Conservation (phyloP, 2,329 filamentous ascomycete species). For the Cordyceps cicadae region DNA sequence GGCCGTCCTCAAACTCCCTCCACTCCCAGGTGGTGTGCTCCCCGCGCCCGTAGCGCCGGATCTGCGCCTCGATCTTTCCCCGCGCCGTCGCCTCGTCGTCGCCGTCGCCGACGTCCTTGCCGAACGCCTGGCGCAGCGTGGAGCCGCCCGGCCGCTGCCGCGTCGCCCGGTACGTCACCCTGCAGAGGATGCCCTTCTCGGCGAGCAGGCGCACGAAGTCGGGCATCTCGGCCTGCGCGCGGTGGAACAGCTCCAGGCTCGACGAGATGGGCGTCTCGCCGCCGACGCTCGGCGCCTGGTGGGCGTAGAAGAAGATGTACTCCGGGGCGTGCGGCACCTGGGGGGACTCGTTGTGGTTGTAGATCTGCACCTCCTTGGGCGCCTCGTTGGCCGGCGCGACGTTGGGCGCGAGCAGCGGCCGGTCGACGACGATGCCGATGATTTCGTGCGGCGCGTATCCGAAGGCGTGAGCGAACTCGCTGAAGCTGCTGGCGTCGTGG, state of each 20-base stretch:
- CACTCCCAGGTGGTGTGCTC: constrained; percentile 40
- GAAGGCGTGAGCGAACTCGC: no score
- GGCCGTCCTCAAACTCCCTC: constrained; percentile 26
- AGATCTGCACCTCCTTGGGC: constrained; percentile 38
- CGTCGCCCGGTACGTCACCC: no score
- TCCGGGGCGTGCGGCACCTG: constrained; percentile 43
- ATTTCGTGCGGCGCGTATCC: constrained; percentile 34
- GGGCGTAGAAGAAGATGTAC: constrained; percentile 42
- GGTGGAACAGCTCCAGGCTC: constrained; percentile 36
- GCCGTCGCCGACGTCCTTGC: no score
- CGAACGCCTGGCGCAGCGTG: no score
- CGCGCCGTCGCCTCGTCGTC: constrained; percentile 23
- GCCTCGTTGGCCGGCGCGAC: constrained; percentile 37
- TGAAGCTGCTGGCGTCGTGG: no score
- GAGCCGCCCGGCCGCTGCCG: no score
- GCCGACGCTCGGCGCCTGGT: constrained; percentile 30
- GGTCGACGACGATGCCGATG: constrained; percentile 40
- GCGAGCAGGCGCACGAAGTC: constrained; percentile 35
- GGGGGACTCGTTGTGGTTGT: constrained; percentile 43
- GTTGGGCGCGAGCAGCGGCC: constrained; percentile 21
- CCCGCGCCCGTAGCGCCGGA: constrained; percentile 36
- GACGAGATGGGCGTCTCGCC: constrained; percentile 37
- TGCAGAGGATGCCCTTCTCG: no score
- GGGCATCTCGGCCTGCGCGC: constrained; percentile 36
- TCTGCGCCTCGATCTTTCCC: constrained; percentile 40